Evolutionary conservation across 352 stramenopile genomes (phyloP).

Genomic region (Phytophthora niederhauseri): DNA sequence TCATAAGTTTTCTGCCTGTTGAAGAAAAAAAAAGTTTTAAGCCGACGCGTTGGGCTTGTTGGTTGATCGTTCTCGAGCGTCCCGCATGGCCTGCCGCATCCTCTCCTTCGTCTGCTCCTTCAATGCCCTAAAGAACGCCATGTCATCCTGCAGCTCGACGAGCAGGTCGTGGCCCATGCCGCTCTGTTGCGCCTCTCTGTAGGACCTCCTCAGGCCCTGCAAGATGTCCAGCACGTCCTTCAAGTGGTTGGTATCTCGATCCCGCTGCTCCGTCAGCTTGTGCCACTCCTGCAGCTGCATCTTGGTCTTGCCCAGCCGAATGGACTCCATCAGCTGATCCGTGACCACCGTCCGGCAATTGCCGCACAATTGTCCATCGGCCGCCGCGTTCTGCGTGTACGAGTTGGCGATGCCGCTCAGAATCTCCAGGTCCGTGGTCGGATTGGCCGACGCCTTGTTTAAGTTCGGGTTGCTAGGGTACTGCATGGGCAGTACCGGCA

Average conservation of each 20-base stretch:
- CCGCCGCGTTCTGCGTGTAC: slow-evolving; percentile 64
- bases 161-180: slow-evolving; percentile 63
- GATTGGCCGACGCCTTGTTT: slow-evolving; percentile 34
- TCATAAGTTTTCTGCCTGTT: neutral
- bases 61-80: slow-evolving; percentile 35
- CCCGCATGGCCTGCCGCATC: slow-evolving; percentile 67
- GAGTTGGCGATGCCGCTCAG: slow-evolving; percentile 85
- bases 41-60: slow-evolving; percentile 38
- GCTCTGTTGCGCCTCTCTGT: slow-evolving; percentile 54
- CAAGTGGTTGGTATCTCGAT: slow-evolving; percentile 69
- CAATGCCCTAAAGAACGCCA: slow-evolving; percentile 71
- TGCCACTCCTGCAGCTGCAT: slow-evolving; percentile 71
- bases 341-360: slow-evolving; percentile 69
- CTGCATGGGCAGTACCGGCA: slow-evolving; percentile 69
- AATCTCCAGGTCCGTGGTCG: slow-evolving; percentile 77
- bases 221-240: slow-evolving; percentile 65
- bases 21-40: slow-evolving; percentile 12
- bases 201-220: slow-evolving; percentile 51
- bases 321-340: slow-evolving; percentile 81
- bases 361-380: slow-evolving; percentile 61
- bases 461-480: slow-evolving; percentile 44
- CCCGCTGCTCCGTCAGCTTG: slow-evolving; percentile 56
- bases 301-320: slow-evolving; percentile 68
- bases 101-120: slow-evolving; percentile 76
- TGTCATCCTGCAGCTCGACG: slow-evolving; percentile 69